These are phyloP conservation scores for Conticribra guillardii DNA, from an alignment of 108 stramenopile species.

Conservation along the genomic window DNA sequence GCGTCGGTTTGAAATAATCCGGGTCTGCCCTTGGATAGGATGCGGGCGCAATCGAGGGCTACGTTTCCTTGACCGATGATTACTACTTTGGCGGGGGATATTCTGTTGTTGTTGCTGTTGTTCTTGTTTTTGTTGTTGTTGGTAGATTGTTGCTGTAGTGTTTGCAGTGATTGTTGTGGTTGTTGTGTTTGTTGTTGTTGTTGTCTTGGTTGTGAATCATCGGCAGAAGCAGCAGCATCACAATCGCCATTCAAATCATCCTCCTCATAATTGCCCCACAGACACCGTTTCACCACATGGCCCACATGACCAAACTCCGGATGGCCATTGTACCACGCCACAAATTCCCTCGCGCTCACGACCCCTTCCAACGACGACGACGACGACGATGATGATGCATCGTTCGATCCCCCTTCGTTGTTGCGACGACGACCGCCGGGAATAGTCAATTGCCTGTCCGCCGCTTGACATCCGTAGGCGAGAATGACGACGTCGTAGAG, in stretches of 20 bases:
- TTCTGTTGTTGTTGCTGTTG: too few species aligned
- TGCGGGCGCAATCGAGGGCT: conserved; percentile 94
- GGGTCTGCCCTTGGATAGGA: conserved; percentile 83
- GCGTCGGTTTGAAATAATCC: conserved; percentile 89
- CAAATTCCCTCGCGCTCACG: conserved; percentile 90
- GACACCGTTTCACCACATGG: conserved; percentile 37
- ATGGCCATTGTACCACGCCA: conserved; percentile 97
- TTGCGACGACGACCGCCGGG: conserved; percentile 64
- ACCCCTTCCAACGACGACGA: conserved; percentile 74
- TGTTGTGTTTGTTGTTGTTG: too few species aligned
- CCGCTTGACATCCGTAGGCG: conserved; percentile 91
- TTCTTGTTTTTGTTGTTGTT: too few species aligned
- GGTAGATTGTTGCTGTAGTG: too few species aligned
- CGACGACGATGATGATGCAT: too few species aligned
- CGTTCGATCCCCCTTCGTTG: too few species aligned
- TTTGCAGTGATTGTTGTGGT: too few species aligned
- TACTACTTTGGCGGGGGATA: conserved; percentile 60
- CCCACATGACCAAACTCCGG: conserved; percentile 65
- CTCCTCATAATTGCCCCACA: conserved; percentile 47
- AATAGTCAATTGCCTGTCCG: conserved; percentile 57
- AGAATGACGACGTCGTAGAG: conserved; percentile 89
- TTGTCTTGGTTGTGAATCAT: too few species aligned
- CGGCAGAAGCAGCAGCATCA: too few species aligned
- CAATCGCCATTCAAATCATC: conserved; percentile 5
- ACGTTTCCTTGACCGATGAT: conserved; percentile 98